Base-by-base conservation (phyloP, 169 alveolate genomes). In the Amoebophrya sp. region DNA sequence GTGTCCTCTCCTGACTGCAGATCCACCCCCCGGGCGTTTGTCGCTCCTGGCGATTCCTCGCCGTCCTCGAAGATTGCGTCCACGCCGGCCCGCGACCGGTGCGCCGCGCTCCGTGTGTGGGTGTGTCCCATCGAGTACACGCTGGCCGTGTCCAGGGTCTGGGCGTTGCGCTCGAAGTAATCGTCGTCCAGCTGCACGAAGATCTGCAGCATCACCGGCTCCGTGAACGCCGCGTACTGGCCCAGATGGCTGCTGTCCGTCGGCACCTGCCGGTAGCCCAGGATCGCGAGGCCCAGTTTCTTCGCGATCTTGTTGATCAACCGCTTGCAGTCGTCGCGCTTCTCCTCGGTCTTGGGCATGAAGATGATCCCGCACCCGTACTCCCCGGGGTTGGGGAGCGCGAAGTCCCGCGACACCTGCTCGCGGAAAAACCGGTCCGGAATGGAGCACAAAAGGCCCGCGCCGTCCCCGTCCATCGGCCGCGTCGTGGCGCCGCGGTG, bases 241-340 rank as follows among this genome's bases (percentile, higher is more conserved):
- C 78, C 78, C 78, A 58, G 34, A 29, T 58, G 78, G 0, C 29
- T 58, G 78, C 38, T 23, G 78, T 58, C 78, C 38, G 78, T 58
- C 38, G 78, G 78, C 78, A 58, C 78, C 34, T 58, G 78, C 38
- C 78, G 78, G 78, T 58, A 58, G 78, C 78, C 78, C 29, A 58
- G 78, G 5, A 58, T 29, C 29, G 7, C 23, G 34, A 58, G 23
- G 29, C 78, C 78, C 29, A 58, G 78, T 29, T 58, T 58, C 34
- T 58, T 16, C 34, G 78, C 78, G 26, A 58, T 29, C 5, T n/a
- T 16, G 4, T 58, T 16, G 34, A 58, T 58, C 38, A 58, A n/a
- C 38, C 4, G 34, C 78, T 16, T 58, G 78, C 78, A 58, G 23
- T 58, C 78, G 78, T 58, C 34, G 29, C 78, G 78, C 23, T 58